Evolutionary conservation across 192 early-diverging fungal genomes (phyloP).

Genomic region (Entophlyctis luteolus): DNA sequence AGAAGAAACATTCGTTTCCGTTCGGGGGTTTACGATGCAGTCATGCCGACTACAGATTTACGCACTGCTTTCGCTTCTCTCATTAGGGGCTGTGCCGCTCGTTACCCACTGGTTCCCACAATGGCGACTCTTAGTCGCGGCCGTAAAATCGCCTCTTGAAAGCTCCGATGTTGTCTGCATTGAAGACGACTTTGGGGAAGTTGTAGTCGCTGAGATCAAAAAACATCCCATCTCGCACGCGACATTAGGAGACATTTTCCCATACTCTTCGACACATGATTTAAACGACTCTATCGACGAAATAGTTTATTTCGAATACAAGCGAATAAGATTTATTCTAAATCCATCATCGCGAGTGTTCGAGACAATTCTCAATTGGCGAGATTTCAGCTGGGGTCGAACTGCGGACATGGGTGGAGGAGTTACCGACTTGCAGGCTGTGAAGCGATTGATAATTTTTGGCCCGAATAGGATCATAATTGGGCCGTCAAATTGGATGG

Average conservation of each 20-base stretch:
- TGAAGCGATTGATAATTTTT: constrained; percentile 39
- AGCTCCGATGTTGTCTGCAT: constrained; percentile 71
- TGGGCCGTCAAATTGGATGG: constrained; percentile 35
- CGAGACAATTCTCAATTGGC: constrained; percentile 52
- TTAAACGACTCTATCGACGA: background rate
- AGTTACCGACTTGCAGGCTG: constrained; percentile 11
- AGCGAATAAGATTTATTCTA: constrained; percentile 52
- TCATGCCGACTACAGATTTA: constrained; percentile 60
- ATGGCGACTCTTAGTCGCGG: constrained; percentile 69
- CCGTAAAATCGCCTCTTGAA: constrained; percentile 57
- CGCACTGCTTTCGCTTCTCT: constrained; percentile 62
- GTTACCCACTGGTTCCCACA: constrained; percentile 82
- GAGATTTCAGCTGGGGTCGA: constrained; percentile 49
- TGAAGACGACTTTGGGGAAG: constrained; percentile 44
- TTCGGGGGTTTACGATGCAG: constrained; percentile 12
- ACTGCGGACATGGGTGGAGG: constrained; percentile 24
- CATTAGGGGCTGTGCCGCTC: constrained; percentile 34
- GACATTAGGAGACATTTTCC: background rate
- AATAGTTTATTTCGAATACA: constrained; percentile 47
- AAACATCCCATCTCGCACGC: background rate
- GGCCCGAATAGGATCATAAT: constrained; percentile 50
- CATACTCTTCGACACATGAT: background rate
- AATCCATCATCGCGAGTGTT: constrained; percentile 48
- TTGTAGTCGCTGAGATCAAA: constrained; percentile 27
- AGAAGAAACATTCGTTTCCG: background rate